phyloP scores from a whole-genome alignment of 129 eudicot species.

The Pseudognaphalium luteoalbum region DNA sequence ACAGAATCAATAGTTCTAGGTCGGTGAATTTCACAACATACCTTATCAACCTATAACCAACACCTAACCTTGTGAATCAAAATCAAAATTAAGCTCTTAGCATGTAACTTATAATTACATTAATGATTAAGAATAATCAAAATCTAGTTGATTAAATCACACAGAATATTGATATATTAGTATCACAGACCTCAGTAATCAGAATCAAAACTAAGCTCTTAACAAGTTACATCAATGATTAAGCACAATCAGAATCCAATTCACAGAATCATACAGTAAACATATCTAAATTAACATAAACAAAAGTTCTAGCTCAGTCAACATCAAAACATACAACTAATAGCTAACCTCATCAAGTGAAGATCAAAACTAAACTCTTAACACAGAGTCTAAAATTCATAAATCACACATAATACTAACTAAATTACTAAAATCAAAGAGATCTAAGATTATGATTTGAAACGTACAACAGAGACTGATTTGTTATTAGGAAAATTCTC shows the following conservation, averaged over 20 bases:
- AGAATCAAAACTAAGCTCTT: not conserved
- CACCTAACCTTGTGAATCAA: not conserved
- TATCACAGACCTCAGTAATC: not conserved
- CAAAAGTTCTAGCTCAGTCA: not conserved
- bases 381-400: not conserved
- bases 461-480: conserved; percentile 37
- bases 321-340: not conserved
- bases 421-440: not conserved
- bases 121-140: not conserved
- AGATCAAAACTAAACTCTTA: not conserved
- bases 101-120: not conserved
- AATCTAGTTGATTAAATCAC: not conserved
- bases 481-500: conserved; percentile 59
- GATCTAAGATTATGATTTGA: not conserved
- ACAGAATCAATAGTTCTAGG: not conserved
- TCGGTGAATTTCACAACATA: not conserved
- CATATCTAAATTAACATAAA: not conserved
- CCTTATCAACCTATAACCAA: conserved; percentile 19
- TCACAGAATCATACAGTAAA: not conserved
- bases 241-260: not conserved
- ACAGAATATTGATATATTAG: not conserved
- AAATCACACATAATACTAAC: not conserved
- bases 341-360: not conserved
- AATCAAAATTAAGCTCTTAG: not conserved
- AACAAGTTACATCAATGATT: not conserved